Base-by-base conservation (phyloP, 306 rosid species). In the Casuarina equisetifolia region DNA sequence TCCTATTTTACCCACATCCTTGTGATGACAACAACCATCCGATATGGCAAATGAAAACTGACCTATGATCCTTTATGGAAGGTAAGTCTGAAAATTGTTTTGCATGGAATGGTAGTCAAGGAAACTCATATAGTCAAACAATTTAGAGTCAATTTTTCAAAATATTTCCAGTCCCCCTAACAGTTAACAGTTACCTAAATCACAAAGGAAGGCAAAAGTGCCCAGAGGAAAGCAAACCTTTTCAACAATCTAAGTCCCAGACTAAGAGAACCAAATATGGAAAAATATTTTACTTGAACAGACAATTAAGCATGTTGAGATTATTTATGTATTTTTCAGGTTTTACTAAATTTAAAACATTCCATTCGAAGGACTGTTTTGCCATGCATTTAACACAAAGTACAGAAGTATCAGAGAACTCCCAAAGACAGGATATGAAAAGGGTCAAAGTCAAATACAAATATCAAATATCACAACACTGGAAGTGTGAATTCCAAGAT, bases 401-500 rank as follows among this genome's bases (percentile, higher is more conserved):
- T 61, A 2, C 0, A 11, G 11, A 62, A 16, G 43, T 35, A 62
- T 62, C 19, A 62, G 20, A 62, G 3, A 57, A 57, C 38, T 36
- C 15, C 36, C 4, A 5, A 7, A 46, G 15, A 13, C 69, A 57
- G 64, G 64, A 57, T 8, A 6, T 57, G 64, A 57, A 19, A 20
- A 59, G 17, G 15, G 25, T 32, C 5, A 35, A n/a, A 11, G 3
- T 0, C 43, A 16, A 3, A 67, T 40, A 15, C 42, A 63, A 15
- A 20, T 57, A 35, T 67, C 6, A 15, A 43, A 61, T 69, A 52
- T 42, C 53, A 51, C 70, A 53, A 49, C 55, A 62, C 64, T 74
- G 49, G 55, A 64, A 43, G 42, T 15, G 70, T 13, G 20, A 72
- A 62, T 49, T 79, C 82, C 69, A 63, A 40, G 48, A 71, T 68